phyloP scores from a whole-genome alignment of 768 basidiomycete species.

The Tylopilus sp. region DNA sequence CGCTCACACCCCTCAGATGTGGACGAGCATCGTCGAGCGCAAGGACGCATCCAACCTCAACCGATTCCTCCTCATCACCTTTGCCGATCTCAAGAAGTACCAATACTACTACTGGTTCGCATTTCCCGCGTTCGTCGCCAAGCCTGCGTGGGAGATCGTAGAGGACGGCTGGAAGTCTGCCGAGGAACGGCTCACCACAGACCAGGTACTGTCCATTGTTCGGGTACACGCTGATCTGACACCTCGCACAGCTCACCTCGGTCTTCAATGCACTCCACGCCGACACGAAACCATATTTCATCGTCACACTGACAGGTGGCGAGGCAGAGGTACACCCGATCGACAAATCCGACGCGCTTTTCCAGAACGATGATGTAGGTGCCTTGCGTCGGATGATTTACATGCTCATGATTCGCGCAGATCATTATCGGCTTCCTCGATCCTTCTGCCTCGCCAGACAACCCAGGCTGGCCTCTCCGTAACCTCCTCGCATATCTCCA shows the following conservation, averaged over 20 bases:
- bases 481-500: conserved; percentile 85
- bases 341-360: conserved; percentile 58
- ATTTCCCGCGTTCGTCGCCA: conserved; percentile 87
- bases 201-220: conserved; percentile 33
- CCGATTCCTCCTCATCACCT: conserved; percentile 87
- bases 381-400: background rate
- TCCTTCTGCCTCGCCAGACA: conserved; percentile 71
- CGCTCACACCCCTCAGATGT: conserved; percentile 48
- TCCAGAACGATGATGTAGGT: conserved; percentile 47
- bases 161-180: conserved; percentile 57
- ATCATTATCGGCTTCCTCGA: conserved; percentile 71
- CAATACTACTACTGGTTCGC: conserved; percentile 98
- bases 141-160: conserved; percentile 86
- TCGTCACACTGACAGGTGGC: conserved; percentile 43
- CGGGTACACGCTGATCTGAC: background rate
- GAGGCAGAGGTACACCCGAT: conserved; percentile 46
- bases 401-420: conserved; percentile 29
- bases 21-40: conserved; percentile 54
- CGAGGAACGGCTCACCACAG: conserved; percentile 39
- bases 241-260: conserved; percentile 41
- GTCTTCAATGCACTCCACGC: conserved; percentile 50
- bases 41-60: conserved; percentile 58
- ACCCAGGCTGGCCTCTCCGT: conserved; percentile 91
- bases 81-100: conserved; percentile 97
- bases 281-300: conserved; percentile 55